Conservation (phyloP, 805 yeast genomes). For the Metschnikowia orientalis region DNA sequence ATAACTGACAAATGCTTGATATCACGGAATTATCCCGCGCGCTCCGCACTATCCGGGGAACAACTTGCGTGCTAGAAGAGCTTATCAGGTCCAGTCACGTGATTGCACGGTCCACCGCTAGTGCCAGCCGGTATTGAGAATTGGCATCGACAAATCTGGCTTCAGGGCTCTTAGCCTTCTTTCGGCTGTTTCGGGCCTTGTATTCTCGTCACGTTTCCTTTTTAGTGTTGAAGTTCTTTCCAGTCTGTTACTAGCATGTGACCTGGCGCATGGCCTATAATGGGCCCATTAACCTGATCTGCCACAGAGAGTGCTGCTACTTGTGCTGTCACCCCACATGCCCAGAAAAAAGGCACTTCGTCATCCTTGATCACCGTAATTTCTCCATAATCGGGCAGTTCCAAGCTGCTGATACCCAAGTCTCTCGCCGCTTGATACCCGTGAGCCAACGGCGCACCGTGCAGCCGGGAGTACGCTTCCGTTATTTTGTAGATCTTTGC, state of each 20-base stretch:
- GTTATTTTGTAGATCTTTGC: constrained; percentile 29
- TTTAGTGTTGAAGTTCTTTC: constrained; percentile 17
- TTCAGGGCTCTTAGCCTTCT: too few relatives aligned
- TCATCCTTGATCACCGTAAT: constrained; percentile 24
- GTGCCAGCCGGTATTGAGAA: too few relatives aligned
- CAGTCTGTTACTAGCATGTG: constrained; percentile 34
- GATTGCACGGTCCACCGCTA: too few relatives aligned
- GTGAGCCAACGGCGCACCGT: constrained; percentile 43
- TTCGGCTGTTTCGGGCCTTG: too few relatives aligned
- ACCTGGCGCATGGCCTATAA: constrained; percentile 35
- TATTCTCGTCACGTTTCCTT: too few relatives aligned
- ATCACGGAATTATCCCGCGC: too few relatives aligned
- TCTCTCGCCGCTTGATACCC: constrained; percentile 32
- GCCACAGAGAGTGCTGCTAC: constrained; percentile 26
- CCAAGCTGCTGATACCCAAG: constrained; percentile 31
- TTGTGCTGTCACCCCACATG: constrained; percentile 43
- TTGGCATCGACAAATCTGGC: too few relatives aligned
- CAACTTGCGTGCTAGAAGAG: too few relatives aligned
- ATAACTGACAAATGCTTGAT: too few relatives aligned
- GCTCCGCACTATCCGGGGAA: too few relatives aligned
- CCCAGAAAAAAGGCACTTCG: constrained; percentile 44
- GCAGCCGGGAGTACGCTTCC: constrained; percentile 25
- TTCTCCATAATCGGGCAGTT: constrained; percentile 36
- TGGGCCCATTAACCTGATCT: constrained; percentile 23
- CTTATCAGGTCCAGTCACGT: too few relatives aligned